Conservation (phyloP, 2,329 filamentous ascomycete species). For the Gremmenia infestans region DNA sequence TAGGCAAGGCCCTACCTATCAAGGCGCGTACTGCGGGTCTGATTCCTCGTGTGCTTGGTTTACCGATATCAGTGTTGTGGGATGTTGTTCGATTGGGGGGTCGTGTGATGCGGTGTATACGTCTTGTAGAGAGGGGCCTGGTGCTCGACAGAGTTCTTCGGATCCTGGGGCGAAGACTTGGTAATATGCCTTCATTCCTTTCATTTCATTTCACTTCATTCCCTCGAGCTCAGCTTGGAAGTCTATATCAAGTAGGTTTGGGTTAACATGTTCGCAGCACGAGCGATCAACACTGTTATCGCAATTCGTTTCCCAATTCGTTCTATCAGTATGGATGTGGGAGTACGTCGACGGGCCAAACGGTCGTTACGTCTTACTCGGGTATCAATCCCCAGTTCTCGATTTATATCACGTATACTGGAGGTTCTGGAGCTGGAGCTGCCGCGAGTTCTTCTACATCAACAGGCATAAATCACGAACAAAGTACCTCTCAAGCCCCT, state of each 20-base stretch:
- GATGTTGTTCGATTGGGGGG: constrained; percentile 9
- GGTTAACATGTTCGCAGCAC: not conserved
- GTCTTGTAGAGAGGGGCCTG: constrained; percentile 4
- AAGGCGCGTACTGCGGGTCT: constrained; percentile 1
- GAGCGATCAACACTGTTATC: constrained; percentile 6
- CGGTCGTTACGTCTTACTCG: constrained; percentile 2
- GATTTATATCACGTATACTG: constrained; percentile 1
- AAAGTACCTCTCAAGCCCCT: too few species aligned
- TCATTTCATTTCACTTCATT: too few species aligned
- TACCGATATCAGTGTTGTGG: constrained; percentile 10
- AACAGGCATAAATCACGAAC: not conserved
- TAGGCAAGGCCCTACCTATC: constrained; percentile 7
- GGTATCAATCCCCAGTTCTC: constrained; percentile 3
- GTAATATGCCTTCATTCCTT: not conserved
- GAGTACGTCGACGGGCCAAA: constrained; percentile 3
- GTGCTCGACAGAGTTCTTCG: not conserved
- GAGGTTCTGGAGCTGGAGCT: constrained; percentile 4
- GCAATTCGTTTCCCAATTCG: constrained; percentile 1
- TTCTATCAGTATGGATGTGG: constrained; percentile 11
- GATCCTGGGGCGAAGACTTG: constrained; percentile 7
- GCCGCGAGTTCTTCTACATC: not conserved
- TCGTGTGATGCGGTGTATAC: constrained; percentile 11
- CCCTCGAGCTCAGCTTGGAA: not conserved
- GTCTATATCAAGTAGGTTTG: not conserved
- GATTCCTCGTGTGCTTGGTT: constrained; percentile 11